Percentiles rank a stretch among this genome's conserved stretches.
Evolutionary conservation across 371 early-diverging fungal species (phyloP).

Genomic region (Chytridium lagenaria): DNA sequence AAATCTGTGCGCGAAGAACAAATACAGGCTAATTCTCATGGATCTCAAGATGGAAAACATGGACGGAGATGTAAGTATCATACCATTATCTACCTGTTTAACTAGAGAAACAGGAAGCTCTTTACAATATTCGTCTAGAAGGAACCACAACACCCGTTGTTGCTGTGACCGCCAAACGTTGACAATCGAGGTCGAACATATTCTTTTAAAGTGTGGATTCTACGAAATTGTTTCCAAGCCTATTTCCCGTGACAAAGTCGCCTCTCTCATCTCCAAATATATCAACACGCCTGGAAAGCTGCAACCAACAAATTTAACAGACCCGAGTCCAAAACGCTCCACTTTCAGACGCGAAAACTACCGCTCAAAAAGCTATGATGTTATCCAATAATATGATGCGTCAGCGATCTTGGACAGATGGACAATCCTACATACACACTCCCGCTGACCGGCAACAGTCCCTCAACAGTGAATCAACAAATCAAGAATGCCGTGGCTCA

Average conservation of each 20-base stretch:
- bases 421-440: neutral
- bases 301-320: neutral
- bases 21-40: conserved; percentile 27
- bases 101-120: conserved; percentile 16
- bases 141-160: conserved; percentile 26
- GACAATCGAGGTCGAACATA: neutral
- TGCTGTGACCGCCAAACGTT: conserved; percentile 21
- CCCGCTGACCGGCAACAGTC: too few relatives aligned
- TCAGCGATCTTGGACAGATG: neutral
- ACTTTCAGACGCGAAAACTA: neutral
- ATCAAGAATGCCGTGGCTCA: too few relatives aligned
- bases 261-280: neutral
- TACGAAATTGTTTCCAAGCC: conserved; percentile 23
- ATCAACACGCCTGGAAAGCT: neutral
- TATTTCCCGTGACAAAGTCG: conserved; percentile 27
- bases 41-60: conserved; percentile 29
- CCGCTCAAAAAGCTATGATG: neutral
- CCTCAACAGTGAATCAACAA: too few relatives aligned
- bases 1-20: neutral
- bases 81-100: neutral
- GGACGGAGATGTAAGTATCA: conserved; percentile 31
- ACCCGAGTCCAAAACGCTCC: neutral
- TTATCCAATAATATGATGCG: neutral
- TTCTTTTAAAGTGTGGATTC: conserved; percentile 17
- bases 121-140: neutral